Conservation (phyloP, 140 eudicot species). For the Stevia rebaudiana region DNA sequence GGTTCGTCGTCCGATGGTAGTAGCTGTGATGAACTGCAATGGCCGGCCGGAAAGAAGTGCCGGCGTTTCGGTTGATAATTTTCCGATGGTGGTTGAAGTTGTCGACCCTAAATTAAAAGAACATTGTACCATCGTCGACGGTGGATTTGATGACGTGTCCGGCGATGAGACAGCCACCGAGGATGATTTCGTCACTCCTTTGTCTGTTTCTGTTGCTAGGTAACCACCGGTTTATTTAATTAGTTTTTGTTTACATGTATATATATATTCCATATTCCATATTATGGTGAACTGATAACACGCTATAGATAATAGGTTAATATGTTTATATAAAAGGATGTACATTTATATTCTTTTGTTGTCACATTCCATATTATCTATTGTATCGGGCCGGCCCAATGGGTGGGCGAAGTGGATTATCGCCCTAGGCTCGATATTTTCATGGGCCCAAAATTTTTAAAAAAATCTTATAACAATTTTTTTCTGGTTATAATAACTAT, state of each 20-base stretch:
- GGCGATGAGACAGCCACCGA: constrained; percentile 21
- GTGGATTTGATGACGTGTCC: constrained; percentile 31
- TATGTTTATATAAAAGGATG: not conserved
- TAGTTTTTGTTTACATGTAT: too few relatives aligned
- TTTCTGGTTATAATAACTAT: too few relatives aligned
- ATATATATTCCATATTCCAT: constrained; percentile 2
- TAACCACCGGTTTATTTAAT: not conserved
- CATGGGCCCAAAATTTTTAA: too few relatives aligned
- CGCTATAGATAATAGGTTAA: not conserved
- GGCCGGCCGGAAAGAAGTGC: constrained; percentile 47
- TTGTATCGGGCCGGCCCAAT: not conserved
- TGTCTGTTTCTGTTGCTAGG: constrained; percentile 37
- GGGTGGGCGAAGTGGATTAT: too few relatives aligned
- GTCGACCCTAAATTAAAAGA: constrained; percentile 15
- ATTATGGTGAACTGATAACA: constrained; percentile 23
- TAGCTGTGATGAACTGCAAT: constrained; percentile 40
- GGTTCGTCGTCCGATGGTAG: constrained; percentile 34
- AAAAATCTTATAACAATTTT: too few relatives aligned
- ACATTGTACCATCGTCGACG: constrained; percentile 19
- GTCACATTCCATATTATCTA: not conserved
- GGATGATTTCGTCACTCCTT: constrained; percentile 25
- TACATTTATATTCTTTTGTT: not conserved
- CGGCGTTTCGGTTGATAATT: constrained; percentile 41
- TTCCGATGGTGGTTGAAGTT: constrained; percentile 23
- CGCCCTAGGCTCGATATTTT: too few relatives aligned